Base-by-base conservation (phyloP, 1,284 basidiomycete species). In the Spongispora temasekensis region DNA sequence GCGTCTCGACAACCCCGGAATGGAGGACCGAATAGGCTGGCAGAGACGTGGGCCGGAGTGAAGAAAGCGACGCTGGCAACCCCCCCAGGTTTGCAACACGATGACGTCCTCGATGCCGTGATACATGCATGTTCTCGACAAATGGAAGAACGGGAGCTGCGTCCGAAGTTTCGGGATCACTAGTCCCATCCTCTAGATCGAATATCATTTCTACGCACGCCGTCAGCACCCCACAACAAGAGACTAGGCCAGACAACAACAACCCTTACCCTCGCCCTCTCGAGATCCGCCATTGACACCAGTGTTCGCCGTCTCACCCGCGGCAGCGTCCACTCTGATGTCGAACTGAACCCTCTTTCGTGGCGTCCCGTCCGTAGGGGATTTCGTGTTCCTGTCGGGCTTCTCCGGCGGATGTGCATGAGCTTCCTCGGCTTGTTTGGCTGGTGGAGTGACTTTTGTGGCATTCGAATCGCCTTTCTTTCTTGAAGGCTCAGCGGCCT, bases 331-430 rank as follows among this genome's bases (percentile, higher is more conserved):
- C 19, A 86, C 81, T 68, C 86, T 77, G 54, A 89, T 82, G 64
- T 90, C 83, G 66, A 92, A 92, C 10, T 88, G 90, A 23, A 92
- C 89, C 70, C 86, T 89, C 59, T 79, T 82, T 68, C 85, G 89
- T 32, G 71, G 60, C 40, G 65, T 67, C 27, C 68, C 58, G 25
- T 65, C 66, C 50, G 69, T 61, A 32, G 62, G 57, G 34, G 67
- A 55, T 62, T 55, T 64, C 51, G 8, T 44, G 35, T 70, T 58
- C 28, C 46, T 61, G 60, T 67, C 65, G 51, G 63, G 28, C 15
- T 62, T 64, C 58, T 62, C 59, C 23, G 58, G 48, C 25, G 44
- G 61, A 58, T 57, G 65, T 42, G 53, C 54, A 35, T 27, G 60
- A 13, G 7, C 48, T 52, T 59, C 65, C 46, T 56, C 59, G 17